These are phyloP conservation scores for Wickerhamomyces sp. DNA, from an alignment of 1,139 yeast species.

Conservation along the genomic window DNA sequence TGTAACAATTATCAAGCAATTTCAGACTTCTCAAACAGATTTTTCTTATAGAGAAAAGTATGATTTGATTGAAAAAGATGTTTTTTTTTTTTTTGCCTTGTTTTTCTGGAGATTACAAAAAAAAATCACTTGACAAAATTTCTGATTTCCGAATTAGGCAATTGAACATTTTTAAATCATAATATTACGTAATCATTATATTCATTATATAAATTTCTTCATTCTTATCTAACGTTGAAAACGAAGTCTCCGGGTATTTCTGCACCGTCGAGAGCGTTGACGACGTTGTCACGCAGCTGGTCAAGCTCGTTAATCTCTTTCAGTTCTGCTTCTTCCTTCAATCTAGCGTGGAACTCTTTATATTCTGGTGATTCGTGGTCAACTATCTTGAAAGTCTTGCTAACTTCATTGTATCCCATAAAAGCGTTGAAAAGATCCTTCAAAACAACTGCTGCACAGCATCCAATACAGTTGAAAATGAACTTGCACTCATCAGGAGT, in stretches of 20 bases:
- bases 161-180: no score
- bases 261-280: no score
- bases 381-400: conserved; percentile 27
- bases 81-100: not conserved
- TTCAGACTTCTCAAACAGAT: no score
- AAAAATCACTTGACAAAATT: no score
- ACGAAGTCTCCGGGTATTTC: no score
- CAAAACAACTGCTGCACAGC: conserved; percentile 33
- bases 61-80: not conserved
- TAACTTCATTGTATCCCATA: conserved; percentile 31
- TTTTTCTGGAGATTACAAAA: not conserved
- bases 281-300: no score
- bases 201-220: no score
- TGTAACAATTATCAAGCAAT: no score
- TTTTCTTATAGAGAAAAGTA: not conserved
- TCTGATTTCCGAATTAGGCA: not conserved
- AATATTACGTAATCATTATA: no score
- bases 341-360: not conserved
- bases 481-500: conserved; percentile 40
- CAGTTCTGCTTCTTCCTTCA: no score
- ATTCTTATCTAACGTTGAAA: no score
- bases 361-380: conserved; percentile 12
- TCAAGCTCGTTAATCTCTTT: no score
- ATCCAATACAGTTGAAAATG: conserved; percentile 43
- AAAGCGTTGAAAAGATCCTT: conserved; percentile 36